Percentiles rank a stretch among this genome's conserved stretches.
Evolutionary conservation across 768 basidiomycete species (phyloP).

Genomic region (Hericium alpestre): DNA sequence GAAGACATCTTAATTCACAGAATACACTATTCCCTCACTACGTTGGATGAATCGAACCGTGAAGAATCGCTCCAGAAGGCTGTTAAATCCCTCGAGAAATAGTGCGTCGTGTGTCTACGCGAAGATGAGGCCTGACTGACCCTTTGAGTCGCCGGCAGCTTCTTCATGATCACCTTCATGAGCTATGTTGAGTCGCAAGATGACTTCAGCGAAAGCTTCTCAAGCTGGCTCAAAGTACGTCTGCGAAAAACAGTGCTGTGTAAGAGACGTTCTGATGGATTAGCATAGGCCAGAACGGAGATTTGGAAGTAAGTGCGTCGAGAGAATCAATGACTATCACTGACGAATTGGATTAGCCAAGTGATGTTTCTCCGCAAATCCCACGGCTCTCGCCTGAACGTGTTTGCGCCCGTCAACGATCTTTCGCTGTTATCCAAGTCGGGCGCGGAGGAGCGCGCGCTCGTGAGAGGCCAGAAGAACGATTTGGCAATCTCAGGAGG

Average conservation of each 20-base stretch:
- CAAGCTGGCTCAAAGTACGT: slow-evolving; percentile 74
- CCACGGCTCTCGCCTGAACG: slow-evolving; percentile 67
- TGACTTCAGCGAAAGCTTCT: slow-evolving; percentile 59
- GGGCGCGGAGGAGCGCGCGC: slow-evolving; percentile 42
- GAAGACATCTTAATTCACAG: slow-evolving; percentile 81
- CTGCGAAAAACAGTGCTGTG: background rate
- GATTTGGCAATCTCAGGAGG: slow-evolving; percentile 70
- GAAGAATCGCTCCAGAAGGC: slow-evolving; percentile 55
- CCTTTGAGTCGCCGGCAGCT: slow-evolving; percentile 33
- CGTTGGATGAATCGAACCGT: slow-evolving; percentile 46
- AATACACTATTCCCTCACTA: slow-evolving; percentile 74
- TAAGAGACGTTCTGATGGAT: background rate
- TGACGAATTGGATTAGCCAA: slow-evolving; percentile 41
- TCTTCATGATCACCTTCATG: slow-evolving; percentile 91
- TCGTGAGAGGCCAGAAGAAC: slow-evolving; percentile 61
- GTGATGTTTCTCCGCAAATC: slow-evolving; percentile 77
- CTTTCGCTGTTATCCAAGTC: slow-evolving; percentile 72
- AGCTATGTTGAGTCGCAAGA: slow-evolving; percentile 67
- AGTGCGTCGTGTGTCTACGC: slow-evolving; percentile 38
- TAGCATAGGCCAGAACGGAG: slow-evolving; percentile 59
- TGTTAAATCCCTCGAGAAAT: slow-evolving; percentile 75
- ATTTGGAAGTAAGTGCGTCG: slow-evolving; percentile 72
- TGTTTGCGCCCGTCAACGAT: slow-evolving; percentile 90
- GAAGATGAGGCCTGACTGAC: no score
- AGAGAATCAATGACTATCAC: background rate